Conservation (phyloP, 306 rosid genomes). For the Calophaca sinica region DNA sequence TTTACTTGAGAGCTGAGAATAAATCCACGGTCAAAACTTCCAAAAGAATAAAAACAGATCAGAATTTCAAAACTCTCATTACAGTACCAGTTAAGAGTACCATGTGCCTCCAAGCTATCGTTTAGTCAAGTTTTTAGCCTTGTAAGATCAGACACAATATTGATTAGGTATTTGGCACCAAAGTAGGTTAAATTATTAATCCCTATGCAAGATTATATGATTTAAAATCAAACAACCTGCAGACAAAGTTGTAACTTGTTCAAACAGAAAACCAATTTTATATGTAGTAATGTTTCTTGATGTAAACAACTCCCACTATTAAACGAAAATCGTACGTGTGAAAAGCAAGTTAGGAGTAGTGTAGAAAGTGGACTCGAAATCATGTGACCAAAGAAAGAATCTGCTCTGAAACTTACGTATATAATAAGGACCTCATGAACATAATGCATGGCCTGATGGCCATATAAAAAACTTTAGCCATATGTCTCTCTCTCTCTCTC, state of each 20-base stretch:
- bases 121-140: not conserved
- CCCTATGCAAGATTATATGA: conserved; percentile 19
- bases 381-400: conserved; percentile 61
- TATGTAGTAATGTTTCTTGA: conserved; percentile 24
- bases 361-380: conserved; percentile 64
- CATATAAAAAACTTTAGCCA: conserved; percentile 56
- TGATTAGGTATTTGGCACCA: conserved; percentile 38
- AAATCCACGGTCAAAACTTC: conserved; percentile 59
- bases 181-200: conserved; percentile 19
- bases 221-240: conserved; percentile 19
- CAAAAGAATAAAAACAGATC: conserved; percentile 41
- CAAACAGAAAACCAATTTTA: conserved; percentile 10
- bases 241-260: conserved; percentile 33
- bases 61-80: conserved; percentile 49
- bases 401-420: conserved; percentile 62
- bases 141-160: conserved; percentile 13
- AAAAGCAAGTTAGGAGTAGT: conserved; percentile 57
- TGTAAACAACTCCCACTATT: conserved; percentile 12
- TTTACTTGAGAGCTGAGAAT: conserved; percentile 56
- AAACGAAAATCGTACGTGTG: conserved; percentile 50
- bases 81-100: conserved; percentile 36
- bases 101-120: conserved; percentile 14
- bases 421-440: conserved; percentile 70
- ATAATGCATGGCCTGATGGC: conserved; percentile 66
- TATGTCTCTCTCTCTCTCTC: conserved; percentile 43